Base-by-base conservation (phyloP, 1,139 yeast genomes). In the Saccharomyces uvarum region DNA sequence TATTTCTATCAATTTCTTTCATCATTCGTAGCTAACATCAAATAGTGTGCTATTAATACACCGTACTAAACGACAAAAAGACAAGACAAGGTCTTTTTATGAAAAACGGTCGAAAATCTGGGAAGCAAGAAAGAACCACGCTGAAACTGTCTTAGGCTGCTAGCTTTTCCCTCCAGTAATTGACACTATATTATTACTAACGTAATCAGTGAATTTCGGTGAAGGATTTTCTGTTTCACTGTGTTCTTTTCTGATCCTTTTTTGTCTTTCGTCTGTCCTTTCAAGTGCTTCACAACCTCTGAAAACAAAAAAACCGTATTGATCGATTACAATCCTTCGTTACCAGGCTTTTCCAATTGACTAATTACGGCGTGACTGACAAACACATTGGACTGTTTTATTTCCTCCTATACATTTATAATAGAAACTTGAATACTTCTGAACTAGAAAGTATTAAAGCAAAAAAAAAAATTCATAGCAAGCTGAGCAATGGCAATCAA, bases 401-500 rank as follows among this genome's bases (percentile, higher is more conserved):
- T 24, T 11, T 4, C 24, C 5, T n/a, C 19, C 19, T 9, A 2
- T 19, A 8, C 19, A 38, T 38, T 16, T 19, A 38, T 16, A 38
- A 16, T 24, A 16, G 13, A 38, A 38, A 38, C 19, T 38, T 24
- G 21, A 19, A 19, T 38, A 38, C 24, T 38, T 33, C n/a, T 9
- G 3, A 16, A 38, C n/a, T 11, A 16, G 11, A 9, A 16, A 38
- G 44, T 38, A 19, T 11, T 9, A 19, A 38, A 38, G 26, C 24
- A 21, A 19, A 24, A 38, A 8, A 38, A 38, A 28, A 28, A 8
- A 28, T 28, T 16, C 16, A 41, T 31, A 49, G 7, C 13, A 52
- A 41, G 19, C 8, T 24, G 11, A 38, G 21, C 11, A 19, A 69
- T 69, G 70, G 66, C 72, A 58, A 83, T 88, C 64, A 84, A 79